A percentile compares a stretch with the other conserved stretches of the same genome.
Conservation (phyloP, 352 stramenopile genomes). For the Phytopythium vexans region DNA sequence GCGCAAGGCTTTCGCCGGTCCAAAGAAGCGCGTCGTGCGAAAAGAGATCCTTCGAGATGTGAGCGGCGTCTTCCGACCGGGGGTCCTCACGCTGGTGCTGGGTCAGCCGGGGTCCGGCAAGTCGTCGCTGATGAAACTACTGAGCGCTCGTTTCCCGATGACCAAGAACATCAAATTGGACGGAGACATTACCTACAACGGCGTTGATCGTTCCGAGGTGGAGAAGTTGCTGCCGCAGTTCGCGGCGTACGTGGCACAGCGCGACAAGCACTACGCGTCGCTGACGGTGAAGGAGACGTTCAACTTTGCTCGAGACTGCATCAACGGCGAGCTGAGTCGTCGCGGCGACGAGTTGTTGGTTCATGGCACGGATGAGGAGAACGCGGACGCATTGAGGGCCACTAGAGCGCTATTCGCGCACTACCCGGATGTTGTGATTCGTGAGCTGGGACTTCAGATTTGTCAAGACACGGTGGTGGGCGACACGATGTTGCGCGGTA, state of each 20-base stretch:
- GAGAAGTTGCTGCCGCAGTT: slow-evolving; percentile 24
- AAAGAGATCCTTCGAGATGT: slow-evolving; percentile 31
- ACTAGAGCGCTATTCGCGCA: slow-evolving; percentile 11
- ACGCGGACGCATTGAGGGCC: slow-evolving; percentile 5
- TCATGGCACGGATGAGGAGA: slow-evolving; percentile 21
- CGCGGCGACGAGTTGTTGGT: slow-evolving; percentile 8
- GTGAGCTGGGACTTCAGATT: slow-evolving; percentile 16
- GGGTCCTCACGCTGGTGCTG: slow-evolving; percentile 16
- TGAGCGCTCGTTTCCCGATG: slow-evolving; percentile 18
- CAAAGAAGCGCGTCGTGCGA: slow-evolving; percentile 15
- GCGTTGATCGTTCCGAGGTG: slow-evolving; percentile 4
- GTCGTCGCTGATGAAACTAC: slow-evolving; percentile 21
- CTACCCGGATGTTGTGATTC: slow-evolving; percentile 23
- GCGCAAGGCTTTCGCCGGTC: slow-evolving; percentile 4
- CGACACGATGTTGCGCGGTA: slow-evolving; percentile 22
- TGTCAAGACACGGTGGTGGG: no score
- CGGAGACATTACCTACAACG: slow-evolving; percentile 20
- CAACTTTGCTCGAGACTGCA: slow-evolving; percentile 18
- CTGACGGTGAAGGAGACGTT: slow-evolving; percentile 35
- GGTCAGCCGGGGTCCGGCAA: slow-evolving; percentile 24
- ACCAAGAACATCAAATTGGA: slow-evolving; percentile 19
- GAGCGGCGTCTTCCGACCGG: slow-evolving; percentile 22
- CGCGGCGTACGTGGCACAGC: slow-evolving; percentile 25
- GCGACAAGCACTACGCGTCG: slow-evolving; percentile 27
- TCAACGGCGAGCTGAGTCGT: slow-evolving; percentile 6